Percentiles rank a stretch among this genome's conserved stretches.
Evolutionary conservation across 1,284 basidiomycete genomes (phyloP).

Genomic region (Trametes pubescens): DNA sequence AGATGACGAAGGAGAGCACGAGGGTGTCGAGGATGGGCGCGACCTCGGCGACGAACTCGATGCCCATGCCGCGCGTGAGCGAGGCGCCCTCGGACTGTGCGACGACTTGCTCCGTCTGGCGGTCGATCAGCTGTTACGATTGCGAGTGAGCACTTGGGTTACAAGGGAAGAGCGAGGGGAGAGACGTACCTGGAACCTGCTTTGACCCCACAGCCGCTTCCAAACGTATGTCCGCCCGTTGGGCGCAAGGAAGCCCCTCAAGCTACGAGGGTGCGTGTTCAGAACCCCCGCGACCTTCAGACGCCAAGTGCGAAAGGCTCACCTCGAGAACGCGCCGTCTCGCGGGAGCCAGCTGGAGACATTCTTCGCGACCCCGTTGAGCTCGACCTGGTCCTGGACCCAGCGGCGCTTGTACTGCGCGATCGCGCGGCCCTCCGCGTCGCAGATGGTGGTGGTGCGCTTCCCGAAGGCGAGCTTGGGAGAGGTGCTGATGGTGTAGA

Average conservation of each 20-base stretch:
- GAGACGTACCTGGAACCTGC: constrained; percentile 1
- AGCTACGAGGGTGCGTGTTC: too few species aligned
- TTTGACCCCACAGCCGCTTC: background rate
- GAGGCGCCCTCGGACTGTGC: constrained; percentile 3
- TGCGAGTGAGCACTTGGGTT: background rate
- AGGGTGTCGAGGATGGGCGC: constrained; percentile 7
- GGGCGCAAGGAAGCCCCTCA: background rate
- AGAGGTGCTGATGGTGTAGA: background rate
- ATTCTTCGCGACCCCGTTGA: background rate
- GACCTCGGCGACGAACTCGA: background rate
- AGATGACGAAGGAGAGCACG: constrained; percentile 12
- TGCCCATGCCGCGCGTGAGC: background rate
- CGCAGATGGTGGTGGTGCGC: background rate
- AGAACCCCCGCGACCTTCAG: background rate
- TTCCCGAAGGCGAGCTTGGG: background rate
- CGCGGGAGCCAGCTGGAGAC: background rate
- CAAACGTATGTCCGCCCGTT: background rate
- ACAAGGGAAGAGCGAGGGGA: background rate
- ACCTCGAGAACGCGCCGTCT: background rate
- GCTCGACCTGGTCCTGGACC: constrained; percentile 1
- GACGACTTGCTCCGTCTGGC: background rate
- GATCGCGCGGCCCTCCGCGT: background rate
- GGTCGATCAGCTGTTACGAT: background rate
- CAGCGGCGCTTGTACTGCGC: background rate
- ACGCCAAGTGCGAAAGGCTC: background rate